Percentiles rank a stretch among this genome's conserved stretches.
Evolutionary conservation across 352 stramenopile genomes (phyloP).

Genomic region (Globisporangium canariense): DNA sequence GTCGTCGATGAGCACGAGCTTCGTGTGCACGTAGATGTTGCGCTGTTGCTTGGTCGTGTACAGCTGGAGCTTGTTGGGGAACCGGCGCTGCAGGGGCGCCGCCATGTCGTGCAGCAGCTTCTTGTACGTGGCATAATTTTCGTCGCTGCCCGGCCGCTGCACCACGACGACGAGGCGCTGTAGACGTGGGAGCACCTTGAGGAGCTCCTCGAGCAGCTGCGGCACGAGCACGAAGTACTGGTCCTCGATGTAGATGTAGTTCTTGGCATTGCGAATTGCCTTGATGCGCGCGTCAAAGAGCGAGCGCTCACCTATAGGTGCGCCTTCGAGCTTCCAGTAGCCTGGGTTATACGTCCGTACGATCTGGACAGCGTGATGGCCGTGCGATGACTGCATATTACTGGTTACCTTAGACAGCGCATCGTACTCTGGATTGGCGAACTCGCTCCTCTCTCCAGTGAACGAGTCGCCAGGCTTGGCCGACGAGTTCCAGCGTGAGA

Average conservation of each 20-base stretch:
- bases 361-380: constrained; percentile 38
- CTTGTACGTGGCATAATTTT: constrained; percentile 30
- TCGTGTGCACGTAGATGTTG: constrained; percentile 52
- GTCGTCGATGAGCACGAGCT: constrained; percentile 35
- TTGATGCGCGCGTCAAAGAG: constrained; percentile 42
- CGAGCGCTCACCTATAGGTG: constrained; percentile 41
- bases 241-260: constrained; percentile 63
- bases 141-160: constrained; percentile 25
- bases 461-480: constrained; percentile 17
- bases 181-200: constrained; percentile 39
- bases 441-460: constrained; percentile 29
- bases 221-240: constrained; percentile 54
- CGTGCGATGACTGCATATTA: constrained; percentile 13
- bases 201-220: constrained; percentile 34
- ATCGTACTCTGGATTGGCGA: constrained; percentile 29
- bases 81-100: constrained; percentile 32
- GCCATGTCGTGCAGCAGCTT: constrained; percentile 59
- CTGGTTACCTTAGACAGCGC: neutral
- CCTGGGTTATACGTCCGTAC: constrained; percentile 48
- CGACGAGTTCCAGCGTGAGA: constrained; percentile 31
- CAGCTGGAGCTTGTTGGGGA: constrained; percentile 47
- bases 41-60: constrained; percentile 36
- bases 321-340: constrained; percentile 38
- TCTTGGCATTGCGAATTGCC: constrained; percentile 40
- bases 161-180: constrained; percentile 45